These are phyloP conservation scores for Nadsonia commutata DNA, from an alignment of 1,139 yeast species.

Conservation along the genomic window DNA sequence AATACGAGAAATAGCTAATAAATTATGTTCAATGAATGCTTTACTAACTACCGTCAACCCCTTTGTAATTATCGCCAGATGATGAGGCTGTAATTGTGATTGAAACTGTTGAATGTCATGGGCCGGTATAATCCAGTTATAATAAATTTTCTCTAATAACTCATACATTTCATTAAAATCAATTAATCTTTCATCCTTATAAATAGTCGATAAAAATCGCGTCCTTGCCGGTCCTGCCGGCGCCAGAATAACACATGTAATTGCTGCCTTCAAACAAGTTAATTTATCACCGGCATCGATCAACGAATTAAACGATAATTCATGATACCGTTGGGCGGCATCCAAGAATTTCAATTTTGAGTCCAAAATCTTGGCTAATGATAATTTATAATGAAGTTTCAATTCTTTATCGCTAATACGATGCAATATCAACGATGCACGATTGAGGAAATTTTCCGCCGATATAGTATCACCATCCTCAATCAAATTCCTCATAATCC, in stretches of 20 bases:
- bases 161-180: conserved; percentile 12
- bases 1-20: conserved; percentile 21
- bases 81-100: conserved; percentile 17
- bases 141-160: conserved; percentile 19
- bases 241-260: conserved; percentile 20
- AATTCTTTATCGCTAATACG: conserved; percentile 14
- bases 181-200: conserved; percentile 20
- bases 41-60: conserved; percentile 21
- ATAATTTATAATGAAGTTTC: conserved; percentile 18
- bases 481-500: conserved; percentile 19
- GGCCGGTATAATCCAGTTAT: conserved; percentile 18
- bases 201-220: conserved; percentile 18
- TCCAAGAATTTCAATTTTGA: conserved; percentile 21
- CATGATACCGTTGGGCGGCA: conserved; percentile 21
- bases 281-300: conserved; percentile 19
- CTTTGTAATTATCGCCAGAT: conserved; percentile 16
- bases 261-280: conserved; percentile 21
- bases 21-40: conserved; percentile 24
- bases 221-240: conserved; percentile 25
- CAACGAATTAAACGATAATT: conserved; percentile 17
- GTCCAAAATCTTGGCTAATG: conserved; percentile 23
- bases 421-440: conserved; percentile 13
- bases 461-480: conserved; percentile 21
- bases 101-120: conserved; percentile 18
- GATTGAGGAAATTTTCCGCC: conserved; percentile 20